A percentile compares a stretch with the other conserved stretches of the same genome.
Conservation (phyloP, 257 asterid species). For the Solanum pinnatisectum region DNA sequence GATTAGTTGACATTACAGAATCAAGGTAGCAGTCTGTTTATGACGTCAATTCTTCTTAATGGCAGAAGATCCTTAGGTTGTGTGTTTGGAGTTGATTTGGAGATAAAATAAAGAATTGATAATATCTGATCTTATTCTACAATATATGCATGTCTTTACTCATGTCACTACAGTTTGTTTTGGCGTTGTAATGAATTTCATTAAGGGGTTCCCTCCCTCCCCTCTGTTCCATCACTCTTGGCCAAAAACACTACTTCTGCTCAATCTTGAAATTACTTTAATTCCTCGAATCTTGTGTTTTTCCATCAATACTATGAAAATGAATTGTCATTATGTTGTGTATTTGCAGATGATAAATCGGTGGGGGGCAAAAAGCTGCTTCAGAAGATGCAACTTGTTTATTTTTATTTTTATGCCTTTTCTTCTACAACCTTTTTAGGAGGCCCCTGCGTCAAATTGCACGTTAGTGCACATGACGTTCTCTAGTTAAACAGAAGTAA, state of each 20-base stretch:
- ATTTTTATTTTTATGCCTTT: background rate
- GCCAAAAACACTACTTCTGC: background rate
- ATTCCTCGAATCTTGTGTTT: background rate
- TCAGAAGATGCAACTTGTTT: background rate
- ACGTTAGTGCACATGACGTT: background rate
- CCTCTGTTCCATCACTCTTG: background rate
- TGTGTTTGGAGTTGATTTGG: background rate
- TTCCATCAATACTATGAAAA: background rate
- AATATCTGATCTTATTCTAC: background rate
- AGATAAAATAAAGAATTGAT: background rate
- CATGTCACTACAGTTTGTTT: background rate
- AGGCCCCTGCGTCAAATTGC: background rate
- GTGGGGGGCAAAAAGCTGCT: background rate
- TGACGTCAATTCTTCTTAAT: background rate
- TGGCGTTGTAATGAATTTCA: background rate
- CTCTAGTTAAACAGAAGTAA: background rate
- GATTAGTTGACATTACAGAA: slow-evolving; percentile 36
- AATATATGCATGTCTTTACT: background rate
- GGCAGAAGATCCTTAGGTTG: background rate
- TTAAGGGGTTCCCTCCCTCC: background rate
- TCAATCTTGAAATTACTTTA: background rate
- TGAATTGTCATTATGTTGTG: background rate
- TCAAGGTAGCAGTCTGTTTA: slow-evolving; percentile 24
- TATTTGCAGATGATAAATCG: background rate
- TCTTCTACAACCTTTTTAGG: background rate